Base-by-base conservation (phyloP, 257 asterid genomes). In the Knoxia roxburghii region DNA sequence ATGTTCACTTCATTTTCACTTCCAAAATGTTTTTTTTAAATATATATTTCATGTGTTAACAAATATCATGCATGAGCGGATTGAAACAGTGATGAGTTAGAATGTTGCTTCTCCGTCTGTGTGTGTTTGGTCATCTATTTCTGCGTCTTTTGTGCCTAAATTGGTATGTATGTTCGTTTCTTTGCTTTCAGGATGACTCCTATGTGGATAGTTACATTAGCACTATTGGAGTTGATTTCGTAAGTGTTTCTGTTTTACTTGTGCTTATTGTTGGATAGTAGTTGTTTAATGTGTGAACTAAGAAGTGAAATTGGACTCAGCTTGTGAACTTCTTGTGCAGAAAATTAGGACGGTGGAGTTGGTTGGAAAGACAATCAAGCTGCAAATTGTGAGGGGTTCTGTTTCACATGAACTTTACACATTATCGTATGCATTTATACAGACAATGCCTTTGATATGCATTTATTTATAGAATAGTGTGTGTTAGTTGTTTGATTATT, bases 191-290 rank as follows among this genome's bases (percentile, higher is more conserved):
- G 99, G 99, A 93, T 80, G 99, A 93, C 75, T 84, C 99, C 5
- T 93, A 93, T 73, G 99, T 93, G 68, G 99, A 93, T 87, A 93
- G 99, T 76, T 93, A 93, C 82, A 93, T 93, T 60, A 93, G 99
- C 90, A 93, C 99, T 61, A 93, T 93, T 50, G 99, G 99, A 76
- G 99, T 93, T 71, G 99, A 93, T 84, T 93, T 93, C 61, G 99
- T 93, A 77, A 85, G 96, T 75, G 8, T 29, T 0, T 2, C 27
- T 48, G 6, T 30, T 33, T 9, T 32, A 4, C 29, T 61, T 40
- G 27, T 51, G 21, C 6, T 35, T 37, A 23, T 27, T n/a, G n/a
- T 9, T 65, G 27, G 23, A 20, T 39, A 4, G 24, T 27, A 41
- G 20, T n/a, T n/a, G n/a, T 66, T 65, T 50, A 6, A 2, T 50